phyloP scores from a whole-genome alignment of 225 moss, liverwort and hornwort genomes.

The Polytrichum commune region DNA sequence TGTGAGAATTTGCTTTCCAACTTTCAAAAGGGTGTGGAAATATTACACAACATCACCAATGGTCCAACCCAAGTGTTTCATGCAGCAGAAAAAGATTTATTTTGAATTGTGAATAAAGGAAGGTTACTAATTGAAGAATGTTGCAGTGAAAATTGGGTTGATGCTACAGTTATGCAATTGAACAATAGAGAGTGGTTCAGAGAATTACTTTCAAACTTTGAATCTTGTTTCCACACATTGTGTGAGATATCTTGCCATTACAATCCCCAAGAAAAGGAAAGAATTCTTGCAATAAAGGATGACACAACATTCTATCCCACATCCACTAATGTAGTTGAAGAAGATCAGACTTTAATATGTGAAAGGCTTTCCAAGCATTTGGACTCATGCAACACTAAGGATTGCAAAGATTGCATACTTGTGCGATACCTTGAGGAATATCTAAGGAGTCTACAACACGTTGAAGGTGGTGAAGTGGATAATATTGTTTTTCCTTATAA shows the following conservation, averaged over 20 bases:
- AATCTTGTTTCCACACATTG: not conserved
- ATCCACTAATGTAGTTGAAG: not conserved
- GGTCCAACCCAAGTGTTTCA: not conserved
- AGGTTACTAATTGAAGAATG: not conserved
- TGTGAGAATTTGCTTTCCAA: not conserved
- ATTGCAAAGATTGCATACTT: not conserved
- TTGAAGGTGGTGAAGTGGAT: not conserved
- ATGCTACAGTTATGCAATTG: not conserved
- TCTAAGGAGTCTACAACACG: not conserved
- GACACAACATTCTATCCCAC: not conserved
- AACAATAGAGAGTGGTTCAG: not conserved
- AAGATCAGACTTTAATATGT: not conserved
- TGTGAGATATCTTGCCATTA: not conserved
- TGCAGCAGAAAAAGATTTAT: not conserved
- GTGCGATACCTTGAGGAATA: not conserved
- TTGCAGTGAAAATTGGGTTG: not conserved
- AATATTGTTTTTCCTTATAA: not conserved
- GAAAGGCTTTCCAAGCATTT: not conserved
- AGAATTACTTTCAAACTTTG: not conserved
- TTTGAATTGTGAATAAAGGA: not conserved
- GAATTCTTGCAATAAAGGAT: not conserved
- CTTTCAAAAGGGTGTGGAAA: not conserved
- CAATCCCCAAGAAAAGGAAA: not conserved
- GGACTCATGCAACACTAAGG: not conserved
- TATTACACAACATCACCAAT: not conserved